Percentiles rank a stretch among this genome's conserved stretches.
phyloP scores from a whole-genome alignment of 495 filamentous ascomycete species.

The Penicillium cataractarum region DNA sequence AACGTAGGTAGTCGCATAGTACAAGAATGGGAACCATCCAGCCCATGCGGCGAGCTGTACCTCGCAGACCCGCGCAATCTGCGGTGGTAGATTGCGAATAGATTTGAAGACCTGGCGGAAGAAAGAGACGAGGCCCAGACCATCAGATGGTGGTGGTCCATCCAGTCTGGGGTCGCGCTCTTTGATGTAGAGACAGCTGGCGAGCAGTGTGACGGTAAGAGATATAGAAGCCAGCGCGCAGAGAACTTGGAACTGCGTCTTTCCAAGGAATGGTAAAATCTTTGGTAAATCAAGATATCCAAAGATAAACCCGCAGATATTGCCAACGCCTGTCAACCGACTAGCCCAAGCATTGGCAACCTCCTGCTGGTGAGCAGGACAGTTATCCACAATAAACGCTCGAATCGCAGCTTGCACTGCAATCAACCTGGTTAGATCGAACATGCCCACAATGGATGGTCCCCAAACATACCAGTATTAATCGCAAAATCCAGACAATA shows the following conservation, averaged over 20 bases:
- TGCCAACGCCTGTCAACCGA: conserved; percentile 77
- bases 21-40: conserved; percentile 93
- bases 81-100: conserved; percentile 72
- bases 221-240: conserved; percentile 78
- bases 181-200: conserved; percentile 65
- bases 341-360: conserved; percentile 87
- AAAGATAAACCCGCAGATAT: conserved; percentile 82
- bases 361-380: conserved; percentile 88
- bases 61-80: conserved; percentile 80
- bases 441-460: neutral
- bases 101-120: conserved; percentile 77
- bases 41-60: conserved; percentile 92
- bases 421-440: neutral
- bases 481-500: conserved; percentile 90
- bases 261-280: conserved; percentile 72
- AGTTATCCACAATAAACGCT: conserved; percentile 89
- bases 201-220: conserved; percentile 64
- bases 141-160: conserved; percentile 56
- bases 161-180: conserved; percentile 82
- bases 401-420: conserved; percentile 84
- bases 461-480: conserved; percentile 70
- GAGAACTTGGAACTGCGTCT: conserved; percentile 87
- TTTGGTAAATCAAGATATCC: conserved; percentile 78
- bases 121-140: conserved; percentile 72
- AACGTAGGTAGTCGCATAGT: conserved; percentile 90